These are phyloP conservation scores for Trichoderma afroharzianum DNA, from an alignment of 2,329 filamentous ascomycete species.

Conservation along the genomic window DNA sequence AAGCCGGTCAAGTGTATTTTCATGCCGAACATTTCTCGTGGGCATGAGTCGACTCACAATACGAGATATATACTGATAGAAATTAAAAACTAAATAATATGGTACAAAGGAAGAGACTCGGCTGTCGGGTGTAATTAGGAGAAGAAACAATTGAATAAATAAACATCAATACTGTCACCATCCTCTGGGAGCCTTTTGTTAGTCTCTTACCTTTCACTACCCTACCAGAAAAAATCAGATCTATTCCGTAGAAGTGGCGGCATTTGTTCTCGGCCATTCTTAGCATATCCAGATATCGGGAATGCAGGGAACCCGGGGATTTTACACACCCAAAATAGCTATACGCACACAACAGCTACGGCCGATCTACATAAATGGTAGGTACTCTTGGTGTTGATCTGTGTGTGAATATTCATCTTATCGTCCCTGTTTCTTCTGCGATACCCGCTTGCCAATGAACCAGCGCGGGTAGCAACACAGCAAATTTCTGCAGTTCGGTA, in stretches of 20 bases:
- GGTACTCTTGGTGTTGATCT: no score
- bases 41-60: neutral
- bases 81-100: no score
- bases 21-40: neutral
- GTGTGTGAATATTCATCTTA: no score
- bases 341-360: no score
- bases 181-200: neutral
- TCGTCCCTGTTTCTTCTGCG: no score
- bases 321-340: no score
- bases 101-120: no score
- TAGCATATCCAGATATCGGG: no score
- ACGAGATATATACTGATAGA: no score
- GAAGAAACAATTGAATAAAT: neutral
- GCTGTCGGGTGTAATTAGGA: neutral
- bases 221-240: neutral
- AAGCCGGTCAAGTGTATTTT: neutral
- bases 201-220: neutral
- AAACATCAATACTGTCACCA: neutral
- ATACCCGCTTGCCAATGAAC: neutral
- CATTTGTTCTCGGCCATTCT: neutral
- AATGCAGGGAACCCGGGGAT: no score
- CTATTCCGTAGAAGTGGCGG: neutral
- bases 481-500: neutral
- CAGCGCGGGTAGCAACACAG: neutral
- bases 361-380: no score